Base-by-base conservation (phyloP, 768 basidiomycete genomes). In the Boletus eberwhitei region DNA sequence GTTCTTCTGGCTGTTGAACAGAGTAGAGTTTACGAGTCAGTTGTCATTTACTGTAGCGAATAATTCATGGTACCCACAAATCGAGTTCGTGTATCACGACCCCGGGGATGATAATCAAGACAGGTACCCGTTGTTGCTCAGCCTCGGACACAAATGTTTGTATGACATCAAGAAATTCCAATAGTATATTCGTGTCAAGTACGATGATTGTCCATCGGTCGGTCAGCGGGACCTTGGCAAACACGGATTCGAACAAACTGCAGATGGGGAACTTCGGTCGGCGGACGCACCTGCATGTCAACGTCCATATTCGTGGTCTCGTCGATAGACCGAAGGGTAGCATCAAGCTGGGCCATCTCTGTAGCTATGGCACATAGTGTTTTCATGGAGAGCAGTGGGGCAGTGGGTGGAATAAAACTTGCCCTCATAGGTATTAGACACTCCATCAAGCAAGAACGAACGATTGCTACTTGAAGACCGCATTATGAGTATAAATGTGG, bases 1-100 rank as follows among this genome's bases (percentile, higher is more conserved):
- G 52, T 76, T 74, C 59, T 79, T 78, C 50, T 76, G 71, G 48
- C 77, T 78, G 53, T 26, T 24, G 46, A 26, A 32, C 8, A 46
- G 42, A 47, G 13, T 34, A 46, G 42, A 47, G 13, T 34, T 40
- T 43, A 8, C 36, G 47, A 21, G 36, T 57, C 44, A 50, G 39
- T 50, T 19, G 35, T 52, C 34, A 21, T 37, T 22, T 26, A 42
- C 43, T 41, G 14, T 43, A 49, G 14, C 11, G 24, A 36, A 43
- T 48, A 34, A 48, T 47, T 41, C 39, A 26, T 41, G 40, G 21
- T 34, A 60, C 78, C 53, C 64, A 88, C 88, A 77, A 77, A 64
- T 93, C 91, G 36, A 93, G 79, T 68, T 93, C 90, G 48, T 82
- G 77, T 48, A 93, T 78, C 17, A 93, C 90, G 8, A 79, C 82